Percentiles rank a stretch among this genome's conserved stretches.
Evolutionary conservation across 2,329 filamentous ascomycete species (phyloP).

Genomic region (Phyllosticta ampelicida): DNA sequence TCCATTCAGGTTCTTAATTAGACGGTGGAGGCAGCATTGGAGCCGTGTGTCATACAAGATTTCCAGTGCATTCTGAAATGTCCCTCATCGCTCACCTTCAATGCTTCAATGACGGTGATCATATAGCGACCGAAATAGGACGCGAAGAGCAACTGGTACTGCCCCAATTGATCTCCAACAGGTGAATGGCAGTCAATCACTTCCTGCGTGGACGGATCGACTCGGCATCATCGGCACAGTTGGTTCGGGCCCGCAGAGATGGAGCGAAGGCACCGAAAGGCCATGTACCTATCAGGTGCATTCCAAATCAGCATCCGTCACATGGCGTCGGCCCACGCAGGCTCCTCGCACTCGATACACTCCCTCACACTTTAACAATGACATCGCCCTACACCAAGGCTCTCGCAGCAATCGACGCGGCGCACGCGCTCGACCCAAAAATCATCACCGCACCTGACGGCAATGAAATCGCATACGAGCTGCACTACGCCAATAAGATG

Average conservation of each 20-base stretch:
- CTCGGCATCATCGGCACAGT: not conserved
- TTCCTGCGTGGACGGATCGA: not conserved
- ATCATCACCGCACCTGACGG: conserved; percentile 36
- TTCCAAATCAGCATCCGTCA: conserved; percentile 1
- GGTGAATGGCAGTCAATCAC: not conserved
- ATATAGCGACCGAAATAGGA: not conserved
- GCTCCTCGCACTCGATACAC: not conserved
- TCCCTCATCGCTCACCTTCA: too few species aligned
- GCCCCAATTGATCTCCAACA: not conserved
- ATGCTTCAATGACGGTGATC: not conserved
- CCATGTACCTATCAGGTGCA: conserved; percentile 1
- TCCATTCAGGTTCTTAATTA: not conserved
- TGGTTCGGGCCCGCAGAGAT: not conserved
- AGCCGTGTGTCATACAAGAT: too few species aligned
- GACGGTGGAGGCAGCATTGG: not conserved
- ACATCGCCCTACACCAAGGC: conserved; percentile 33
- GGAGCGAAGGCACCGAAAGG: not conserved
- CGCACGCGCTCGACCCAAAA: conserved; percentile 58
- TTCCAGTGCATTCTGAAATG: too few species aligned
- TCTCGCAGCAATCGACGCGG: conserved; percentile 60
- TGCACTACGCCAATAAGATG: conserved; percentile 74
- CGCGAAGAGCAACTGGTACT: not conserved
- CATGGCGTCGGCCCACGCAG: not conserved
- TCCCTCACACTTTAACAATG: not conserved
- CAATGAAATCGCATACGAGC: conserved; percentile 56